A percentile compares a stretch with the other conserved stretches of the same genome.
Conservation (phyloP, 257 asterid species). For the Solanum rostratum region DNA sequence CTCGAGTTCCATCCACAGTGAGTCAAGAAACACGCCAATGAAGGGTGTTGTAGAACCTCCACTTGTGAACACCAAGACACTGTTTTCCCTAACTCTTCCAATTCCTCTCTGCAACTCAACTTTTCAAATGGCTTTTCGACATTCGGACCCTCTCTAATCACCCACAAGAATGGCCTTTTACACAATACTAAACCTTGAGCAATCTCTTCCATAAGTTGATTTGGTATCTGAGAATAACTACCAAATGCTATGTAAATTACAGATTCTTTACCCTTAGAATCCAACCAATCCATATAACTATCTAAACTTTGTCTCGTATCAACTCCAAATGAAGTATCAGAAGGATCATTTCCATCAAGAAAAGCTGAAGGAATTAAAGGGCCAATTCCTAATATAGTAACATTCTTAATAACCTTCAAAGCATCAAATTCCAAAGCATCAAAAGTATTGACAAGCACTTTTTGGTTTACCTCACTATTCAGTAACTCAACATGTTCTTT, state of each 20-base stretch:
- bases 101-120: conserved; percentile 9
- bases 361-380: conserved; percentile 16
- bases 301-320: background rate
- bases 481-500: background rate
- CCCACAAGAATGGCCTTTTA: conserved; percentile 19
- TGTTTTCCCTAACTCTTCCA: conserved; percentile 6
- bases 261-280: conserved; percentile 3
- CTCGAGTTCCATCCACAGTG: conserved; percentile 20
- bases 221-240: background rate
- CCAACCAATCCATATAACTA: conserved; percentile 3
- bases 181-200: background rate
- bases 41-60: background rate
- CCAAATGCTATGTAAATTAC: conserved; percentile 12
- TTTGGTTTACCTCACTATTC: background rate
- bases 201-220: conserved; percentile 12
- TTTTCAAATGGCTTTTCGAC: background rate
- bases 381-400: conserved; percentile 1
- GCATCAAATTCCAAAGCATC: conserved; percentile 12
- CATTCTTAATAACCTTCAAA: background rate
- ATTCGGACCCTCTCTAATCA: background rate
- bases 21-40: conserved; percentile 9
- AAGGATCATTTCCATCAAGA: conserved; percentile 5
- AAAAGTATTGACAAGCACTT: conserved; percentile 9
- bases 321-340: background rate
- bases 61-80: conserved; percentile 16